Base-by-base conservation (phyloP, 2,329 filamentous ascomycete genomes). In the Ilyonectria mors-panacis region DNA sequence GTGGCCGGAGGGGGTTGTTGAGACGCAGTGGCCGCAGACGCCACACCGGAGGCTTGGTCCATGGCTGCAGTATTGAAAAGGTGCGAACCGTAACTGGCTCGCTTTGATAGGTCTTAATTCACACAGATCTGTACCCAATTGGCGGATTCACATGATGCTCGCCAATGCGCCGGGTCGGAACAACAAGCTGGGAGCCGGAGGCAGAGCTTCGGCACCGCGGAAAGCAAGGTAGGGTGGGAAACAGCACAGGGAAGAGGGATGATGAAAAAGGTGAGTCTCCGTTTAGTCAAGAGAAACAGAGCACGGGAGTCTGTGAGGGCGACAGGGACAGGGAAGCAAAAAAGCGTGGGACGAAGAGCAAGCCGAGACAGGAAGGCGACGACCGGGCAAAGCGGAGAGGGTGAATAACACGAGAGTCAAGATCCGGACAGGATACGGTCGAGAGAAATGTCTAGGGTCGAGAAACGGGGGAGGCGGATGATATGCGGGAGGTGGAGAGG, bases 1-100 rank as follows among this genome's bases (percentile, higher is more conserved):
- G 80, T 75, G 44, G 76, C 73, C 17, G 73, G 72, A 63, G 79
- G 79, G 42, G 78, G 63, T 55, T 73, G 70, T 48, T 71, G 69
- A 54, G 64, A 44, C 47, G 42, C 56, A 23, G 54, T 56, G 56
- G 69, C 58, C 35, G 63, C 56, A 33, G 70, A 64, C 26, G 64
- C 58, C 30, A 51, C 23, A 33, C 55, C 50, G 64, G 69, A 58
- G 42, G 70, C 67, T 57, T 55, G 63, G 54, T 76, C 71, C 73
- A 76, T 76, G 54, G 30, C 64, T 61, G 58, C 30, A 39, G 50
- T 15, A 17, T 9, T 44, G 30, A 26, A 30, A 50, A 51, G 30
- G 35, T 63, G 45, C 19, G 44, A 59, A 21, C 45, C 45, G 53
- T 59, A 61, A 26, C 54, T 51, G 12, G 9, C 5, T 12, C 19